Evolutionary conservation across 495 filamentous ascomycete species (phyloP), one percentile per base, ranked within the genome.

Genomic region (Trichoderma parareesei): DNA sequence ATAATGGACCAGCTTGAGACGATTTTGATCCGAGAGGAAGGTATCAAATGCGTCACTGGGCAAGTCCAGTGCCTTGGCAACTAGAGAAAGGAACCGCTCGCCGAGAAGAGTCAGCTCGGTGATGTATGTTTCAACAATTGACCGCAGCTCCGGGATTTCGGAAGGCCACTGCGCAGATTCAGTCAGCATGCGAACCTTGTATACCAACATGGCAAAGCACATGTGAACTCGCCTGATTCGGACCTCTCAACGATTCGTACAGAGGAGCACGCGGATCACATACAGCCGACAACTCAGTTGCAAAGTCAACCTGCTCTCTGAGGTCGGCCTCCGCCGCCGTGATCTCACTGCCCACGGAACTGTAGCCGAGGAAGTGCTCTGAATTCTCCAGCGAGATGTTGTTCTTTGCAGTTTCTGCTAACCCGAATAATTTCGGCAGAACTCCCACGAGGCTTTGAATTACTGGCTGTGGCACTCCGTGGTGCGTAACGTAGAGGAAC

Each of bases 241-340:
- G 82, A n/a, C 82, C 82, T 49, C 79, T 75, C 48, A 85, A 70
- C 10, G 75, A 68, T 73, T 82, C 81, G 66, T 78, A 81, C 14
- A 78, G 64, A 10, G 79, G 75, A 9, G 68, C 69, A 3, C 60
- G 43, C 72, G 33, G 20, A 57, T 57, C 27, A 10, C 74, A 82
- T 6, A 69, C 71, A 14, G 75, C 72, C 0, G 73, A 68, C 11
- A 83, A 66, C 66, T 84, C 82, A 0, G 81, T 82, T 38, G 79
- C 81, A 69, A 84, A 82, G 66, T 85, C 81, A 33, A 83, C 82
- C 66, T 85, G 81, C 65, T 86, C 83, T 7, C 82, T 71, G 43
- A 75, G 69, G 65, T 85, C 82, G 35, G 70, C 67, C 59, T 75
- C 69, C 0, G 81, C 83, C 0, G 75, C 75, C 3, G 83, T 85